Percentiles rank a stretch among this genome's conserved stretches.
phyloP scores from a whole-genome alignment of 805 yeast species.

The Komagataella populi region DNA sequence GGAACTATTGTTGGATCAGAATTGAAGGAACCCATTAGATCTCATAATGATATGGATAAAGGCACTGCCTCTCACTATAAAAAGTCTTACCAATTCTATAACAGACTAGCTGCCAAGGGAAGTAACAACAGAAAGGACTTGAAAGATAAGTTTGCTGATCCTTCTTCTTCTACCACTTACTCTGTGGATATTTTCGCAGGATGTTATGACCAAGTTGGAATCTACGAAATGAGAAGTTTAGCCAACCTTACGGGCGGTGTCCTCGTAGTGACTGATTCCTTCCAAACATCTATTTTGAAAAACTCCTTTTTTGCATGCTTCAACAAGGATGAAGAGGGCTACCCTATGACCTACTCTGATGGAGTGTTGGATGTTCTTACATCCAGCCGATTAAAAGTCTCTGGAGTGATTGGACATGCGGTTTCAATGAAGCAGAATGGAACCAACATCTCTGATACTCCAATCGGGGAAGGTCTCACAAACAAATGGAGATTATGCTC shows the following conservation, averaged over 20 bases:
- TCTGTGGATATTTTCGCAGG: conserved; percentile 88
- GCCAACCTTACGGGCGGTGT: conserved; percentile 87
- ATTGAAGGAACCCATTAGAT: conserved; percentile 90
- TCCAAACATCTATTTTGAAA: conserved; percentile 88
- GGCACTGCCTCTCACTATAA: conserved; percentile 81
- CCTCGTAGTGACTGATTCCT: conserved; percentile 78
- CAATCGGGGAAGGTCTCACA: conserved; percentile 89
- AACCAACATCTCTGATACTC: conserved; percentile 76
- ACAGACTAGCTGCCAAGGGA: conserved; percentile 56
- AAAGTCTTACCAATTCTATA: conserved; percentile 76
- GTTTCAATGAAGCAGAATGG: conserved; percentile 56
- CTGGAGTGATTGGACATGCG: conserved; percentile 92
- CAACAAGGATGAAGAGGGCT: conserved; percentile 78
- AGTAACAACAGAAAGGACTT: conserved; percentile 28
- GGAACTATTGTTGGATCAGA: conserved; percentile 89
- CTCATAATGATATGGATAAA: conserved; percentile 92
- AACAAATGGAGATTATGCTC: conserved; percentile 79
- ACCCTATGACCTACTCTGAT: conserved; percentile 79
- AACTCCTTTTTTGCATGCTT: conserved; percentile 83
- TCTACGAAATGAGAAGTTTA: conserved; percentile 82
- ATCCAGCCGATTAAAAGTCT: conserved; percentile 72
- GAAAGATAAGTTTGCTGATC: conserved; percentile 22
- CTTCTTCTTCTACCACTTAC: conserved; percentile 42
- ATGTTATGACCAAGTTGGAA: conserved; percentile 91
- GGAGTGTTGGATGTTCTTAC: conserved; percentile 83